Base-by-base conservation (phyloP, 495 filamentous ascomycete genomes). In the Mytilinidion resinicola region DNA sequence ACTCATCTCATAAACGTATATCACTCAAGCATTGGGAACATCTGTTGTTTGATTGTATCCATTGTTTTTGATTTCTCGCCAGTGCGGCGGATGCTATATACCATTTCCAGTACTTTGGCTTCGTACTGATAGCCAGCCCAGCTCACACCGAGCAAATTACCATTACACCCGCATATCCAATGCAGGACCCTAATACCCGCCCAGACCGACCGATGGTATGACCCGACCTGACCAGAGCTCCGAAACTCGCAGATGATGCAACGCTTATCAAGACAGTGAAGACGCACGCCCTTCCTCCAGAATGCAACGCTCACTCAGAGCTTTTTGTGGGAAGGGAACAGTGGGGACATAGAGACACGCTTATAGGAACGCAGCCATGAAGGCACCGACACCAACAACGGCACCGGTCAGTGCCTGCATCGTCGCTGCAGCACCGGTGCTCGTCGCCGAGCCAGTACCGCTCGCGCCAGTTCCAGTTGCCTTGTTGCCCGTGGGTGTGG, bases 351-450 rank as follows among this genome's bases (percentile, higher is more conserved):
- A 6, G 5, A n/a, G 19, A 55, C 30, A 19, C 51, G 55, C 49
- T 42, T 64, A 67, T 57, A 67, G 61, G 61, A 67, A 63, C 1
- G 51, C 51, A 52, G 60, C 60, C 14, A 59, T 44, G 39, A 67
- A 58, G 8, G 60, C 64, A 55, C 60, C 64, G 9, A 54, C 41
- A 55, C 64, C 64, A 38, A 59, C 61, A 14, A 67, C 9, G 8
- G 17, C 19, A 20, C 60, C 60, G 17, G 52, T 53, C 38, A 58
- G 42, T 33, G 56, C 64, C 20, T 42, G 33, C 52, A 62, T 57
- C 9, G 60, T 55, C 9, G 64, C 55, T 2, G 60, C 64, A 43
- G 60, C 64, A 33, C 60, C 64, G 14, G 60, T 56, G 35, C 47
- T 46, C 44, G 49, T 39, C 2, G 55, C 20, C 9, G 42, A 17